Base-by-base conservation (phyloP, 176 grass and related monocot genomes). In the Hordeum marinum region DNA sequence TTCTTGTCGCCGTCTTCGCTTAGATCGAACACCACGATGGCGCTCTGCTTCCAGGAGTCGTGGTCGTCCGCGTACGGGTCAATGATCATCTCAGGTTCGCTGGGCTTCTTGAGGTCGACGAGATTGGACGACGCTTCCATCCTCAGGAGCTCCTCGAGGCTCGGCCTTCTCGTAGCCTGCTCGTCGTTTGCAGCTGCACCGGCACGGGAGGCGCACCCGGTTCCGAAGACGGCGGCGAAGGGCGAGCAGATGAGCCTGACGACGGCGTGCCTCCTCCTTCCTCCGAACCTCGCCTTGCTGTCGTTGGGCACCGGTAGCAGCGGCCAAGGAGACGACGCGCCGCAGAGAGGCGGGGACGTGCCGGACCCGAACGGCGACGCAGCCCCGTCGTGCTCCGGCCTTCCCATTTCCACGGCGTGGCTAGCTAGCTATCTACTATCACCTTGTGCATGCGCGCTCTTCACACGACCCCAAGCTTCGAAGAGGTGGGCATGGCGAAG, bases 61-160 rank as follows among this genome's bases (percentile, higher is more conserved):
- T 29, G 40, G 40, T 25, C 50, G 61, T 74, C 45, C 11, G 39
- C 41, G 70, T 46, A 74, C 29, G 41, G 20, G 29, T n/a, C 25
- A n/a, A n/a, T n/a, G 14, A 15, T 46, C 48, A 21, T 54, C 9
- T 32, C 43, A 11, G 43, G 11, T 0, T 50, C 42, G 42, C 4
- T 0, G 43, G 79, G 61, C 0, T 0, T 11, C 35, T 59, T 27
- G 6, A 18, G 18, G 9, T 62, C 36, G 4, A 27, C 26, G 9
- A 27, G 34, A 15, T 35, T 26, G 2, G 63, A 1, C 6, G 82
- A 2, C 54, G 40, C 11, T 29, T 90, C 83, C 63, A 86, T 82
- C 79, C 18, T 63, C 0, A 90, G 64, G 9, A 90, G 88, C 54
- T 90, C 79, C 83, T 86, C 79, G 2, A 90, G 83, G 32, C 88